Evolutionary conservation across 768 basidiomycete genomes (phyloP).

Genomic region (Termitomyces sp.): DNA sequence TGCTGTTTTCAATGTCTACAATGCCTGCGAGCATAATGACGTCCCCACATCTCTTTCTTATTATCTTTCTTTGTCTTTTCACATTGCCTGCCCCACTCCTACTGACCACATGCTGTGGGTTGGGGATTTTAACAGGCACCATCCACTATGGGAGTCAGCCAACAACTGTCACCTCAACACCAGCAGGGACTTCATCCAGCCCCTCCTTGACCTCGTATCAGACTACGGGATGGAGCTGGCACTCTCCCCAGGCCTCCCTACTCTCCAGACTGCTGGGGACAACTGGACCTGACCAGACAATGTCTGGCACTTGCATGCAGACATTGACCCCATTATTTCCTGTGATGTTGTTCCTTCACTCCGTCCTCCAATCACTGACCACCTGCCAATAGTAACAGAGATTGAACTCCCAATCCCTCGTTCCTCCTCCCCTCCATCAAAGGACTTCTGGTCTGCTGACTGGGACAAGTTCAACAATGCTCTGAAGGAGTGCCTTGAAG

Average conservation of each 20-base stretch:
- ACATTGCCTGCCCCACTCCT: not conserved
- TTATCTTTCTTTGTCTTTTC: not conserved
- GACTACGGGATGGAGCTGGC: slow-evolving; percentile 5
- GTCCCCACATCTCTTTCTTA: not conserved
- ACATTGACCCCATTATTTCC: not conserved
- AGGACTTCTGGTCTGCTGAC: slow-evolving; percentile 26
- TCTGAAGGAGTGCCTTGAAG: slow-evolving; percentile 7
- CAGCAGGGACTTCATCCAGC: not conserved
- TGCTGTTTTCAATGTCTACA: slow-evolving; percentile 8
- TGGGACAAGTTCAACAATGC: slow-evolving; percentile 15
- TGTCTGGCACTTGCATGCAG: not conserved
- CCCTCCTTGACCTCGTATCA: not conserved
- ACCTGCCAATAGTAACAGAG: slow-evolving; percentile 30
- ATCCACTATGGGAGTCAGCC: slow-evolving; percentile 4
- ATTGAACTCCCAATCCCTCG: slow-evolving; percentile 18
- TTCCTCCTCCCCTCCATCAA: not conserved
- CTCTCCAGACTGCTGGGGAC: not conserved
- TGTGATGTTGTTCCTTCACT: not conserved
- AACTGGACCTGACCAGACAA: slow-evolving; percentile 7
- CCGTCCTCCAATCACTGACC: slow-evolving; percentile 28
- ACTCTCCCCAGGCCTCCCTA: not conserved
- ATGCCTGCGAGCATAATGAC: slow-evolving; percentile 11
- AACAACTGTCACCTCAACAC: slow-evolving; percentile 11
- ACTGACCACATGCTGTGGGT: not conserved
- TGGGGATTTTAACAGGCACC: too few species aligned